Conservation (phyloP, 352 stramenopile genomes). For the Phytophthora megakarya region DNA sequence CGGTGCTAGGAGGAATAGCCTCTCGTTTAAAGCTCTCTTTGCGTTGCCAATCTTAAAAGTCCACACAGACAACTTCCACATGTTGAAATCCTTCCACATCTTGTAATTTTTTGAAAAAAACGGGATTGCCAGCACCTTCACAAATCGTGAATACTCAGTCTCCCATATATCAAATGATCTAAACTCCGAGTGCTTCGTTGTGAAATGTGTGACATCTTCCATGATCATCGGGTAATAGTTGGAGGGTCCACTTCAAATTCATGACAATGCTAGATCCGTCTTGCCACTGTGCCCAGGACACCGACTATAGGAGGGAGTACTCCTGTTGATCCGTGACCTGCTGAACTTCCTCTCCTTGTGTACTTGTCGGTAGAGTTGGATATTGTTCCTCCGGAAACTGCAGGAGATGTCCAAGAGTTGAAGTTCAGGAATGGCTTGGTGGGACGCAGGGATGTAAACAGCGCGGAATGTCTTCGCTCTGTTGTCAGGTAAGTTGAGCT, state of each 20-base stretch:
- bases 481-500: too few species aligned
- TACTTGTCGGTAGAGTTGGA: too few species aligned
- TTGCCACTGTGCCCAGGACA: too few species aligned
- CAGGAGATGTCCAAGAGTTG: too few species aligned
- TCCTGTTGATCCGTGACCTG: too few species aligned
- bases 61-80: slow-evolving; percentile 92
- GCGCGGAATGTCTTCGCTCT: too few species aligned
- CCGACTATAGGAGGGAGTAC: too few species aligned
- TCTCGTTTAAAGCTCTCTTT: slow-evolving; percentile 78
- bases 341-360: too few species aligned
- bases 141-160: slow-evolving; percentile 91
- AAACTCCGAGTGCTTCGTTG: slow-evolving; percentile 87
- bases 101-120: slow-evolving; percentile 95
- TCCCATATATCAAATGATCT: slow-evolving; percentile 94
- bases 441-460: too few species aligned
- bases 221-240: slow-evolving; percentile 95
- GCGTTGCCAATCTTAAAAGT: slow-evolving; percentile 87
- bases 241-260: slow-evolving; percentile 77
- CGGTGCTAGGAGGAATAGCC: slow-evolving; percentile 90
- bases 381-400: too few species aligned
- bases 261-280: too few species aligned
- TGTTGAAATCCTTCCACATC: slow-evolving; percentile 94
- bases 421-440: too few species aligned
- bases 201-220: slow-evolving; percentile 93
- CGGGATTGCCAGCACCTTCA: slow-evolving; percentile 87